Percentiles rank a stretch among this genome's conserved stretches.
Conservation (phyloP, 805 yeast species). For the Jamesozyma lodderae region DNA sequence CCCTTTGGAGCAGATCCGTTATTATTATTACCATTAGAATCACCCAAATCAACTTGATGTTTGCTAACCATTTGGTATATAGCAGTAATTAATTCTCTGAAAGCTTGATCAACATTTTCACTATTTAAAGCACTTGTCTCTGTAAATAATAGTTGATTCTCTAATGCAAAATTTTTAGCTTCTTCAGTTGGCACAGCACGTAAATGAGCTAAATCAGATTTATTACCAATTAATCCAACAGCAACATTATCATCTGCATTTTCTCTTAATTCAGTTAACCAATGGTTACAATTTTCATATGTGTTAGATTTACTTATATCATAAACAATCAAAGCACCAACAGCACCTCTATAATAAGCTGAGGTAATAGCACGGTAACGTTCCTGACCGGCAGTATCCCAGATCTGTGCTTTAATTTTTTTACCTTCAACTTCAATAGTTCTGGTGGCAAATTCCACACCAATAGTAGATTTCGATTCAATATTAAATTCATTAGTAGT, state of each 20-base stretch:
- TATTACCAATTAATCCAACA: constrained; percentile 87
- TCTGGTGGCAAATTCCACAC: constrained; percentile 96
- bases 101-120: constrained; percentile 89
- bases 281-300: constrained; percentile 76
- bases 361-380: constrained; percentile 96
- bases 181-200: constrained; percentile 98
- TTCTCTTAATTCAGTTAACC: constrained; percentile 85
- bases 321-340: constrained; percentile 91
- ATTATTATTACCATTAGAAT: constrained; percentile 34
- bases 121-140: constrained; percentile 93
- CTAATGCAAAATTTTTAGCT: constrained; percentile 88
- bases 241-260: constrained; percentile 93
- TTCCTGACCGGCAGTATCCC: constrained; percentile 99
- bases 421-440: constrained; percentile 82
- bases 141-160: constrained; percentile 83
- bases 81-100: constrained; percentile 85
- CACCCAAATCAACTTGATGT: constrained; percentile 85
- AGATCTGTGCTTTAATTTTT: constrained; percentile 80
- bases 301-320: constrained; percentile 88
- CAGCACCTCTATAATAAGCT: constrained; percentile 96
- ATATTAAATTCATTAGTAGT: constrained; percentile 93
- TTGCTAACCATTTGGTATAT: constrained; percentile 91
- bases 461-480: constrained; percentile 90
- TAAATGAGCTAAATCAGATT: constrained; percentile 81
- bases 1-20: constrained; percentile 47